phyloP scores from a whole-genome alignment of 2,329 filamentous ascomycete species.

The Zopfia rhizophila region DNA sequence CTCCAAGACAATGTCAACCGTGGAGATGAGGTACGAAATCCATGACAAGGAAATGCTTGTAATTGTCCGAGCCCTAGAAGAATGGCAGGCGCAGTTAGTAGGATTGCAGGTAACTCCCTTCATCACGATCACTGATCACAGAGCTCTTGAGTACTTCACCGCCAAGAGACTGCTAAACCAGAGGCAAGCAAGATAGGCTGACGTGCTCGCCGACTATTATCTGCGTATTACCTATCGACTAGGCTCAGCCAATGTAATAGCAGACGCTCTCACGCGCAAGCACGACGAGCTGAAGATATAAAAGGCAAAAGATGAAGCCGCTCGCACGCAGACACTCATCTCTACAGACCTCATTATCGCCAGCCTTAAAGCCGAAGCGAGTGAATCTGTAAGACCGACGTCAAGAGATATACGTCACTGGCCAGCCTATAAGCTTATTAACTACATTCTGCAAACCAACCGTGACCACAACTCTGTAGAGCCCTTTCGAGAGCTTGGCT shows the following conservation, averaged over 20 bases:
- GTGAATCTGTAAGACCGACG: too few relatives aligned
- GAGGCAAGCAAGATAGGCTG: slow-evolving; percentile 34
- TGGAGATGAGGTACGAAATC: slow-evolving; percentile 47
- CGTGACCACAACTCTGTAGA: too few relatives aligned
- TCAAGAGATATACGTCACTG: too few relatives aligned
- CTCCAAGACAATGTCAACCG: slow-evolving; percentile 31
- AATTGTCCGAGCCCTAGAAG: slow-evolving; percentile 41
- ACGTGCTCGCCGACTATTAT: slow-evolving; percentile 5
- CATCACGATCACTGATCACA: slow-evolving; percentile 41
- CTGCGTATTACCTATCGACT: slow-evolving; percentile 10
- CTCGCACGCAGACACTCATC: background rate
- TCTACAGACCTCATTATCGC: background rate
- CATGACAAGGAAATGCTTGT: slow-evolving; percentile 51
- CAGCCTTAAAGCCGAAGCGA: too few relatives aligned
- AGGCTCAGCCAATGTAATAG: slow-evolving; percentile 1
- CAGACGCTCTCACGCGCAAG: slow-evolving; percentile 1
- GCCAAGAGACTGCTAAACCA: slow-evolving; percentile 34
- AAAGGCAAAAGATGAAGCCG: background rate
- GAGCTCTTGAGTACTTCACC: slow-evolving; percentile 42
- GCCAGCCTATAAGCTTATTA: too few relatives aligned
- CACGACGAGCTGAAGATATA: slow-evolving; percentile 1
- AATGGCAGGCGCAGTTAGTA: slow-evolving; percentile 5
- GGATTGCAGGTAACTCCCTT: too few relatives aligned
- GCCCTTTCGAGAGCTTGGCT: too few relatives aligned
- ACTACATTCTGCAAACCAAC: too few relatives aligned